Conservation (phyloP, 2,329 filamentous ascomycete genomes). For the Fusarium falciforme region DNA sequence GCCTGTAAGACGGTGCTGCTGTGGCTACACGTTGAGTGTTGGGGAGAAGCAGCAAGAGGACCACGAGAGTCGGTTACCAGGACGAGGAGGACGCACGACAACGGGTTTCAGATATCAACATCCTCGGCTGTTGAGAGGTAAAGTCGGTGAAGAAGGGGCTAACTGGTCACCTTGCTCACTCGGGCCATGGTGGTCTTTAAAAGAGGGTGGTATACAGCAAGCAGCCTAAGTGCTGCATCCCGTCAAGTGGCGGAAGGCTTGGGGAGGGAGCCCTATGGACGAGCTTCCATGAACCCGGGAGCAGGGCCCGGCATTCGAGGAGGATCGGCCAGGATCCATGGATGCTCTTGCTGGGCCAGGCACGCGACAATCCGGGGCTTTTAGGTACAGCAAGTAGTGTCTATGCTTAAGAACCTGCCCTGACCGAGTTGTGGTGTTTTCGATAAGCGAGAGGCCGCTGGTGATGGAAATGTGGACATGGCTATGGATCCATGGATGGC, state of each 20-base stretch:
- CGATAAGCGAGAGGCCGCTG: not conserved
- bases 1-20: not conserved
- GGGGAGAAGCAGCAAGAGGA: not conserved
- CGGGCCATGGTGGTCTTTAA: not conserved
- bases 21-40: slow-evolving; percentile 4
- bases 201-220: slow-evolving; percentile 7
- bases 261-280: not conserved
- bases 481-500: not conserved
- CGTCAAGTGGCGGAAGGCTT: not conserved
- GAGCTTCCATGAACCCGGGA: slow-evolving; percentile 6
- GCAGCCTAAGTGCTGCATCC: not conserved
- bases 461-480: not conserved
- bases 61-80: not conserved
- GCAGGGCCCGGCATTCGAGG: not conserved
- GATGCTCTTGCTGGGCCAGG: not conserved
- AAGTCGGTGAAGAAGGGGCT: slow-evolving; percentile 2
- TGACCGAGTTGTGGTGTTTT: not conserved
- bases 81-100: not conserved
- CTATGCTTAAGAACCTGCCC: not conserved
- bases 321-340: not conserved
- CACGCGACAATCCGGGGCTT: not conserved
- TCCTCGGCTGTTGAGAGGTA: slow-evolving; percentile 5
- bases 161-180: not conserved
- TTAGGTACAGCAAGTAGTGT: not conserved
- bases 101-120: not conserved